Evolutionary conservation across 2,329 filamentous ascomycete genomes (phyloP).

Genomic region (Sphaerulina musiva): DNA sequence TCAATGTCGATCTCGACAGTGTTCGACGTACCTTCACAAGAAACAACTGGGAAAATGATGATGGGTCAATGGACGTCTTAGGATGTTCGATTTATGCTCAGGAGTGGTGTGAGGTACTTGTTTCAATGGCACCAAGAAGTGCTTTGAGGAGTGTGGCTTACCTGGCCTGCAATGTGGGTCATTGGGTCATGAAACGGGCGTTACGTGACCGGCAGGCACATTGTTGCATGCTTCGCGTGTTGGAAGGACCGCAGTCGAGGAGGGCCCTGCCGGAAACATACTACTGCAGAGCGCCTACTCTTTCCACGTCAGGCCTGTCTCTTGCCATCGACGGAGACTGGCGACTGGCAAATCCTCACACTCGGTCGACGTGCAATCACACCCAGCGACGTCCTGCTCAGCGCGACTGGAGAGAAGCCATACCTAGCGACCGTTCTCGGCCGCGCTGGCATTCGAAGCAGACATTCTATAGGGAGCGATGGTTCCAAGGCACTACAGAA

Average conservation of each 20-base stretch:
- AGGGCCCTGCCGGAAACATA: neutral
- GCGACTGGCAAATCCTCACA: neutral
- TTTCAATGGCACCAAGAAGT: neutral
- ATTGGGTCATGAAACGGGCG: neutral
- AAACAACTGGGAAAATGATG: neutral
- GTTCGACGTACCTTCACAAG: neutral
- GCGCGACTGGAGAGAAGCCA: neutral
- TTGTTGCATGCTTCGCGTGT: neutral
- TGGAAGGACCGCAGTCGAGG: neutral
- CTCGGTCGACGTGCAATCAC: neutral
- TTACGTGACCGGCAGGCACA: neutral
- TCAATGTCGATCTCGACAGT: neutral
- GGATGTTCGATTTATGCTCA: neutral
- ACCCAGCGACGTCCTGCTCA: neutral
- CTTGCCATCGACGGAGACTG: neutral
- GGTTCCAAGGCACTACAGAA: neutral
- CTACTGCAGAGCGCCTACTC: neutral
- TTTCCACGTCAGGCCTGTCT: neutral
- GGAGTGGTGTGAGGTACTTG: neutral
- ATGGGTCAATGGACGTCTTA: neutral
- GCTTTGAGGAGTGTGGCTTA: neutral
- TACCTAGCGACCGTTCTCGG: neutral
- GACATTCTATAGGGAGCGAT: neutral
- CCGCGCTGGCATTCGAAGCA: neutral
- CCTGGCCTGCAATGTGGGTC: neutral